Evolutionary conservation across 2,329 filamentous ascomycete genomes (phyloP), one percentile per base, ranked within the genome.

Genomic region (Rasamsonia emersonii): DNA sequence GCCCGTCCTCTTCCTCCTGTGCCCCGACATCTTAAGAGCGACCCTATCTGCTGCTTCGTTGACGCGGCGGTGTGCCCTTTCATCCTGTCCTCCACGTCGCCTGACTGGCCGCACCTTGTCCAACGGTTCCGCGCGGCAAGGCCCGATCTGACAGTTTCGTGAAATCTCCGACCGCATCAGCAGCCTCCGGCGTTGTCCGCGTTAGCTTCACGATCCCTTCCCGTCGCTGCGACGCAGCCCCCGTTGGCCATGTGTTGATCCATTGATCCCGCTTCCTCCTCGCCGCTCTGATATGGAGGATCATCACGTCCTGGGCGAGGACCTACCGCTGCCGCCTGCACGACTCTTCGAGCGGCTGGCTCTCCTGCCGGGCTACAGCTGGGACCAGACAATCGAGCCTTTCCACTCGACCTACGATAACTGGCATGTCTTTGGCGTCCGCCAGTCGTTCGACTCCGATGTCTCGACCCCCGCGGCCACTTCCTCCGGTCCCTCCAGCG

Each of bases 331-430:
- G 53, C 77, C 79, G 37, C 80, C 79, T 25, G 66, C 71, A 43
- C 75, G 78, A 47, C 71, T 88, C 32, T 81, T 79, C 46, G 80
- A 86, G 54, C 75, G 82, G 30, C 68, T 88, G 43, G 70, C 74
- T 40, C 79, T 84, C 53, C 70, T 88, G 42, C 70, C 78, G 27
- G 82, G 81, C 32, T 86, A 85, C 53, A 75, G 72, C 5, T 88
- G 82, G 82, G 80, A 86, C 56, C 79, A 83, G 44, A 68, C 72
- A 10, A 43, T 56, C 39, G 54, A 57, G 30, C 61, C 61, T 6
- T 59, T 63, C 32, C 61, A 64, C 41, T 62, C 73, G 30, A 85
- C 79, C 47, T 95, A 94, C 60, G 86, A 93, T 56, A 86, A 88
- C 64, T 96, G 88, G 86, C 78, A 83, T 56, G 70, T 82, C 46